phyloP scores from a whole-genome alignment of 148 eudicot genomes.

The Rhododendron vialii region DNA sequence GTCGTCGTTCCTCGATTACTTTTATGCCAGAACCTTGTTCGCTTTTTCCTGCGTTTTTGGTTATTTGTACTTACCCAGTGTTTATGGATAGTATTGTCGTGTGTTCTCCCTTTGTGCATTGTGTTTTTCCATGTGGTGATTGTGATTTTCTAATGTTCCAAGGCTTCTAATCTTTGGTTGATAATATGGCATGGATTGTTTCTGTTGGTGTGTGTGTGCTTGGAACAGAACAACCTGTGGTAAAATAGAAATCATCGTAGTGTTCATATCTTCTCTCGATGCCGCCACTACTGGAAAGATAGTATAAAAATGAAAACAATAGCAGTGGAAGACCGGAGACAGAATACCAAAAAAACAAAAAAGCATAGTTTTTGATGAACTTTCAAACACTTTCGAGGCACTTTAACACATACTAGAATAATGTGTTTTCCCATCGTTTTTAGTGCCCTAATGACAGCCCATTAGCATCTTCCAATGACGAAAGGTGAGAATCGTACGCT shows the following conservation, averaged over 20 bases:
- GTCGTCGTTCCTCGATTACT: neutral
- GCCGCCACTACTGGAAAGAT: neutral
- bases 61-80: neutral
- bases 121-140: neutral
- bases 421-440: too few relatives aligned
- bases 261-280: neutral
- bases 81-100: neutral
- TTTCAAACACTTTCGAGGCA: too few relatives aligned
- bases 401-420: too few relatives aligned
- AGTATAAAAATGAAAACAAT: neutral
- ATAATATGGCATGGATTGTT: neutral
- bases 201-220: neutral
- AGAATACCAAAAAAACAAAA: too few relatives aligned
- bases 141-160: neutral
- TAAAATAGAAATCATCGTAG: neutral
- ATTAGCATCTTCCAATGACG: too few relatives aligned
- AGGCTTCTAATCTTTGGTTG: neutral
- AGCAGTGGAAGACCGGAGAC: neutral
- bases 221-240: neutral
- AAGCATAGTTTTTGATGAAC: too few relatives aligned
- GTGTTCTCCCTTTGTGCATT: neutral
- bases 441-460: too few relatives aligned
- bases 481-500: neutral
- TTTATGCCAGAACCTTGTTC: neutral
- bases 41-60: neutral